These are phyloP conservation scores for Dichotomocladium elegans DNA, from an alignment of 371 early-diverging fungal species.

Conservation along the genomic window DNA sequence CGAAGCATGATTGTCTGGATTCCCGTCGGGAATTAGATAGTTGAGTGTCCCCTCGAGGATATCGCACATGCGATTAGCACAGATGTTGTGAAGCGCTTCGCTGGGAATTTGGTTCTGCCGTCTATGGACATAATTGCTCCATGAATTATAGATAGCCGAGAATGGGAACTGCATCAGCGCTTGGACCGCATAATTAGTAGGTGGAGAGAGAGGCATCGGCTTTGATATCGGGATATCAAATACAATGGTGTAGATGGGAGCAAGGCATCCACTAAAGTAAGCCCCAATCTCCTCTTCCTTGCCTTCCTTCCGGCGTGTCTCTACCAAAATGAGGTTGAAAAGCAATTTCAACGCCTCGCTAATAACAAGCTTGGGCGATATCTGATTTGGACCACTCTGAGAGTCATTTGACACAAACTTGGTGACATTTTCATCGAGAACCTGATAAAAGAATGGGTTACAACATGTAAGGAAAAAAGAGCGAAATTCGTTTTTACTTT, in stretches of 20 bases:
- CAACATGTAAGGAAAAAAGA: no score
- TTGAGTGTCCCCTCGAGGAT: constrained; percentile 24
- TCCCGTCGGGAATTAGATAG: constrained; percentile 39
- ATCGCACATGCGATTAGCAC: constrained; percentile 13
- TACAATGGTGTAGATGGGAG: constrained; percentile 31
- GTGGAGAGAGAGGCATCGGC: constrained; percentile 64
- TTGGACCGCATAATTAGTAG: constrained; percentile 74
- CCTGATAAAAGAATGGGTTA: no score
- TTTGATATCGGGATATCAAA: constrained; percentile 37
- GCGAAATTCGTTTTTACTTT: constrained; percentile 42
- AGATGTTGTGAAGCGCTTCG: constrained; percentile 8
- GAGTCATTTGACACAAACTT: neutral
- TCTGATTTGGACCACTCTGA: constrained; percentile 27
- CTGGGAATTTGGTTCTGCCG: neutral
- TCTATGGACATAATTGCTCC: constrained; percentile 34
- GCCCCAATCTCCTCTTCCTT: constrained; percentile 17
- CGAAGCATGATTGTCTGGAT: constrained; percentile 23
- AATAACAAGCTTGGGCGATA: constrained; percentile 39
- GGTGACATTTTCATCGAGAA: neutral
- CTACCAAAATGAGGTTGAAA: constrained; percentile 53
- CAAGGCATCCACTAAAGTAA: constrained; percentile 22
- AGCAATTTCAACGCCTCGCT: constrained; percentile 59
- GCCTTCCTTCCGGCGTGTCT: constrained; percentile 15
- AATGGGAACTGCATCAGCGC: constrained; percentile 62
- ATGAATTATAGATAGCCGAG: constrained; percentile 25